Percentiles rank a stretch among this genome's conserved stretches.
Evolutionary conservation across 352 stramenopile species (phyloP).

Genomic region (Phytophthora melonis): DNA sequence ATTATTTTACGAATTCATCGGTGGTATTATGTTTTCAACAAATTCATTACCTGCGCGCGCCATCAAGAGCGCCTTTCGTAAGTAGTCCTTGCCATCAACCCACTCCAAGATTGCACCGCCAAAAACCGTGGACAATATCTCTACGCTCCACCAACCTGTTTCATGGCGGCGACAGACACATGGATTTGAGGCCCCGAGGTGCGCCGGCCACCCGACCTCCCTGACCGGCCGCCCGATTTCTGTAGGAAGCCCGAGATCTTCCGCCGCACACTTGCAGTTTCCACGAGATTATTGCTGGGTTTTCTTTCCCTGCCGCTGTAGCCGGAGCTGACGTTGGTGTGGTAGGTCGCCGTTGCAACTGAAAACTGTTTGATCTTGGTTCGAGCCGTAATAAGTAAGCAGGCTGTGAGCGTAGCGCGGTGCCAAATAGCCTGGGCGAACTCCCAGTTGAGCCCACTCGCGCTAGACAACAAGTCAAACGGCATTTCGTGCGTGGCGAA

Average conservation of each 20-base stretch:
- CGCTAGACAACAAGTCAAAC: constrained; percentile 33
- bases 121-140: neutral
- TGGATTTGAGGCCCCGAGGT: constrained; percentile 9
- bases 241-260: constrained; percentile 2
- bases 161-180: constrained; percentile 2
- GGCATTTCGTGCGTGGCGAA: constrained; percentile 57
- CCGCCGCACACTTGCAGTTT: no score
- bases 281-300: neutral
- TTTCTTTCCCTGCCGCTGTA: constrained; percentile 11
- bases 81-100: no score
- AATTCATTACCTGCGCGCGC: no score
- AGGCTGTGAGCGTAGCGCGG: constrained; percentile 44
- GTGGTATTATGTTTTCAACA: no score
- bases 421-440: constrained; percentile 51
- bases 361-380: constrained; percentile 26
- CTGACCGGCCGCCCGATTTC: constrained; percentile 8
- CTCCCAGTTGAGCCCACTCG: constrained; percentile 50
- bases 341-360: neutral
- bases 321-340: constrained; percentile 1
- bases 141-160: neutral
- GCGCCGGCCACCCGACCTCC: constrained; percentile 19
- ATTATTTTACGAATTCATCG: no score
- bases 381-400: constrained; percentile 41
- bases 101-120: no score
- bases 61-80: no score